A percentile compares a stretch with the other conserved stretches of the same genome.
Conservation (phyloP, 2,329 filamentous ascomycete species). For the Xylariaceae sp. region DNA sequence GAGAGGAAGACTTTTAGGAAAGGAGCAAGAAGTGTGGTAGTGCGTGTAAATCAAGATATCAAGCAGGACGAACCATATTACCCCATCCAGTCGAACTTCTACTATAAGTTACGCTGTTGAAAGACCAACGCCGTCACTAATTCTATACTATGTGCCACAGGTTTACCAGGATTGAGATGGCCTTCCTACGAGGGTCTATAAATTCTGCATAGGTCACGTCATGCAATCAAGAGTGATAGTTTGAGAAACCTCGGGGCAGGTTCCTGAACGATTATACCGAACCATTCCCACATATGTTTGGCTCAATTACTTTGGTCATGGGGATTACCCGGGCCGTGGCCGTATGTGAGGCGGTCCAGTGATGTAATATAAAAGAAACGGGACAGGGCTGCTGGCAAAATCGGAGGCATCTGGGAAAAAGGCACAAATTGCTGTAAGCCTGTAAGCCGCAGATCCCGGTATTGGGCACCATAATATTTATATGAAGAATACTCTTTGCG, state of each 20-base stretch:
- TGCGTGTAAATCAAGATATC: not conserved
- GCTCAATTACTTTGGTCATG: not conserved
- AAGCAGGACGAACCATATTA: slow-evolving; percentile 4
- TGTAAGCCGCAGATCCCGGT: slow-evolving; percentile 6
- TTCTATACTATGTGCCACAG: not conserved
- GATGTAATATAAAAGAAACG: slow-evolving; percentile 21
- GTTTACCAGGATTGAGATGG: not conserved
- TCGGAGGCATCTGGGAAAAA: slow-evolving; percentile 24
- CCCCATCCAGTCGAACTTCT: not conserved
- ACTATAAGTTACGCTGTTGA: not conserved
- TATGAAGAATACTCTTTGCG: slow-evolving; percentile 18
- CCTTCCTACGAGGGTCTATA: not conserved
- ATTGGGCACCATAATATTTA: slow-evolving; percentile 10
- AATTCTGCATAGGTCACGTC: not conserved
- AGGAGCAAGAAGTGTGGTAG: not conserved
- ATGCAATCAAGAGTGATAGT: not conserved
- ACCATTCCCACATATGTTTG: not conserved
- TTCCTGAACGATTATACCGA: not conserved
- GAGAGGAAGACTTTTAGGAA: not conserved
- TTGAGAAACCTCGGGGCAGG: not conserved
- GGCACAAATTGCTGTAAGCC: not conserved
- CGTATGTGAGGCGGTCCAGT: not conserved
- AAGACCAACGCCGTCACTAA: slow-evolving; percentile 1
- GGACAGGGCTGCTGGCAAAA: slow-evolving; percentile 22
- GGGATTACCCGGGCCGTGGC: slow-evolving; percentile 8